A percentile compares a stretch with the other conserved stretches of the same genome.
Conservation (phyloP, 768 basidiomycete species). For the Leccinum broughii region DNA sequence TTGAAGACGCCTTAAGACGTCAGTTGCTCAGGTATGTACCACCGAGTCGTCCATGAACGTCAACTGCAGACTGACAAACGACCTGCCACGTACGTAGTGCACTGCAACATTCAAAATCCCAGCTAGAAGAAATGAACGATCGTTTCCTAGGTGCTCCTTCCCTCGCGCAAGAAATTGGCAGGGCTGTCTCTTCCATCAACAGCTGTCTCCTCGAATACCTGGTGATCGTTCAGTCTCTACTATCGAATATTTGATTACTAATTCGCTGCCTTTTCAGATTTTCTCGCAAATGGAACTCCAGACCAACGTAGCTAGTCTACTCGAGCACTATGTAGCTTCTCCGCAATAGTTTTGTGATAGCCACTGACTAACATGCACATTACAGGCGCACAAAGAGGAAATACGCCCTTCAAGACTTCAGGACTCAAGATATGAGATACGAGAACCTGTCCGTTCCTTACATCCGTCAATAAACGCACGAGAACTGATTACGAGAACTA, state of each 20-base stretch:
- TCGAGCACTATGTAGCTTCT: neutral
- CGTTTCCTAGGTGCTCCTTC: neutral
- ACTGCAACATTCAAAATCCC: neutral
- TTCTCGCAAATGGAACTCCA: neutral
- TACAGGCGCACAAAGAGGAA: neutral
- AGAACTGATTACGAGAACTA: neutral
- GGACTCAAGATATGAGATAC: slow-evolving; percentile 67
- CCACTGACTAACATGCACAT: too few species aligned
- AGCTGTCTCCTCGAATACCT: neutral
- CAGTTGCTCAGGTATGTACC: neutral
- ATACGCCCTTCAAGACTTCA: neutral
- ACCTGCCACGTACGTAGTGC: neutral
- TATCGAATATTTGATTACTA: neutral
- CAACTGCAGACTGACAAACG: neutral
- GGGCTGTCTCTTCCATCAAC: slow-evolving; percentile 1
- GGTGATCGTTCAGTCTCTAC: neutral
- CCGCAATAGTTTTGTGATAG: too few species aligned
- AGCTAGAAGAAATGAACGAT: slow-evolving; percentile 1
- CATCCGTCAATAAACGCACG: slow-evolving; percentile 1
- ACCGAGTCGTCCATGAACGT: too few species aligned
- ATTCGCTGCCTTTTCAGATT: neutral
- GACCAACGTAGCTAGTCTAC: neutral
- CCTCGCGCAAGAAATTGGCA: slow-evolving; percentile 1
- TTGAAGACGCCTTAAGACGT: neutral
- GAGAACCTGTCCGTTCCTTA: slow-evolving; percentile 67